Evolutionary conservation across 2,329 filamentous ascomycete genomes (phyloP).

Genomic region (Tricladium varicosporioides): DNA sequence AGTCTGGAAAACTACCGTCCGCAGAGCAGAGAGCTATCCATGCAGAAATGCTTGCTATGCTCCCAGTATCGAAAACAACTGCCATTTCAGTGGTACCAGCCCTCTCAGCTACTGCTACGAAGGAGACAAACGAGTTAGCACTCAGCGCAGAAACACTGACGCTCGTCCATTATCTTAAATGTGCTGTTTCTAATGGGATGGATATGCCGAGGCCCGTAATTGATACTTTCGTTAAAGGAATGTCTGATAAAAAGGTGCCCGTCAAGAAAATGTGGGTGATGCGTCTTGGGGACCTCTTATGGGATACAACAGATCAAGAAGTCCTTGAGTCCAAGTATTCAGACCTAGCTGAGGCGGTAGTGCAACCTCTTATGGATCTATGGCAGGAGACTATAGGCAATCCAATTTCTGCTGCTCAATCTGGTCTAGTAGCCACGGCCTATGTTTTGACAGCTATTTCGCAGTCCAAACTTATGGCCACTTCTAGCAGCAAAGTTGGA

Average conservation of each 20-base stretch:
- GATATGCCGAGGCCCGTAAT: constrained; percentile 64
- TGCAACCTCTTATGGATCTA: constrained; percentile 59
- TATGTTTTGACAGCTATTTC: constrained; percentile 70
- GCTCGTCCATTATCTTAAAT: constrained; percentile 63
- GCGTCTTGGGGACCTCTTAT: constrained; percentile 68
- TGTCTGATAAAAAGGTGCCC: constrained; percentile 78
- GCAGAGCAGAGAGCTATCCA: constrained; percentile 83
- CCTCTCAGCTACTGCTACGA: constrained; percentile 67
- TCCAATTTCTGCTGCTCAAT: constrained; percentile 75
- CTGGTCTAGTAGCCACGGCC: constrained; percentile 74
- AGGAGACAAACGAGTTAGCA: constrained; percentile 87
- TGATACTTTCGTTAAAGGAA: constrained; percentile 76
- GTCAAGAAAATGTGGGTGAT: constrained; percentile 80
- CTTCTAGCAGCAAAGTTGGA: constrained; percentile 54
- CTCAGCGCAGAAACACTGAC: constrained; percentile 72
- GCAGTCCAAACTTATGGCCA: constrained; percentile 49
- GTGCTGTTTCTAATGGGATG: constrained; percentile 58
- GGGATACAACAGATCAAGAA: constrained; percentile 48
- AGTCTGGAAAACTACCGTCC: constrained; percentile 77
- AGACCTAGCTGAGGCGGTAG: constrained; percentile 52
- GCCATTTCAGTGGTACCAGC: constrained; percentile 65
- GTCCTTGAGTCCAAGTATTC: constrained; percentile 46
- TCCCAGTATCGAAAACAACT: constrained; percentile 59
- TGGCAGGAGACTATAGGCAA: constrained; percentile 80
- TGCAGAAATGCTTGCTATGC: constrained; percentile 71